Conservation (phyloP, 306 rosid genomes). For the Vigna nakashimae region DNA sequence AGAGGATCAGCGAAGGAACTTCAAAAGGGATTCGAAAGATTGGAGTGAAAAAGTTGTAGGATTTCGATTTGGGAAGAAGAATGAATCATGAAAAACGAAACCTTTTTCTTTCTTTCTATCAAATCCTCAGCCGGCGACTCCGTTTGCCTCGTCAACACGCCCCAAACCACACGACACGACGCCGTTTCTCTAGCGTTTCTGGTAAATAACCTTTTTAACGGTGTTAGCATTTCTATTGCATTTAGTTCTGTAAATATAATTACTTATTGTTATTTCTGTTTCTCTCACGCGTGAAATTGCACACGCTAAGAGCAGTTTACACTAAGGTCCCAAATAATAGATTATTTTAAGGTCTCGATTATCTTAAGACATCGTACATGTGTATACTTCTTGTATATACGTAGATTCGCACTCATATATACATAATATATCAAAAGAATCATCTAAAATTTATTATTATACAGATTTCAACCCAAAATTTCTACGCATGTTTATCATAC, state of each 20-base stretch:
- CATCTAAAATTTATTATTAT: too few relatives aligned
- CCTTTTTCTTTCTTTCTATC: constrained; percentile 5
- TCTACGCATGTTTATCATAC: too few relatives aligned
- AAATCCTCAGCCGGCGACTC: constrained; percentile 37
- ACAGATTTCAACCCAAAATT: too few relatives aligned
- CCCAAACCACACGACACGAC: constrained; percentile 29
- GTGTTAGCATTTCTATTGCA: not conserved
- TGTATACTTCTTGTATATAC: too few relatives aligned
- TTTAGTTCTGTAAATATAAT: not conserved
- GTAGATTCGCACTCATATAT: too few relatives aligned
- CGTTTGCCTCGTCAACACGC: constrained; percentile 30
- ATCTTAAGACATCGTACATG: too few relatives aligned
- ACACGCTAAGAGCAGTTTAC: not conserved
- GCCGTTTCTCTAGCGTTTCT: constrained; percentile 22
- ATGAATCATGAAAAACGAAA: not conserved
- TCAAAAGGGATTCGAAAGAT: not conserved
- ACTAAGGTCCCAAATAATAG: too few relatives aligned
- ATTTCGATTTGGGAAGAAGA: not conserved
- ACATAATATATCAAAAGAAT: too few relatives aligned
- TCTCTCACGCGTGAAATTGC: not conserved
- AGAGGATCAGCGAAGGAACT: constrained; percentile 20
- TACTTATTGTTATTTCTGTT: not conserved
- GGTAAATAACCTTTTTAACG: not conserved
- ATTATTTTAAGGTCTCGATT: too few relatives aligned
- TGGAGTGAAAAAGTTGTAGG: not conserved